phyloP scores from a whole-genome alignment of 2,329 filamentous ascomycete genomes.

The Hansfordia pulvinata region DNA sequence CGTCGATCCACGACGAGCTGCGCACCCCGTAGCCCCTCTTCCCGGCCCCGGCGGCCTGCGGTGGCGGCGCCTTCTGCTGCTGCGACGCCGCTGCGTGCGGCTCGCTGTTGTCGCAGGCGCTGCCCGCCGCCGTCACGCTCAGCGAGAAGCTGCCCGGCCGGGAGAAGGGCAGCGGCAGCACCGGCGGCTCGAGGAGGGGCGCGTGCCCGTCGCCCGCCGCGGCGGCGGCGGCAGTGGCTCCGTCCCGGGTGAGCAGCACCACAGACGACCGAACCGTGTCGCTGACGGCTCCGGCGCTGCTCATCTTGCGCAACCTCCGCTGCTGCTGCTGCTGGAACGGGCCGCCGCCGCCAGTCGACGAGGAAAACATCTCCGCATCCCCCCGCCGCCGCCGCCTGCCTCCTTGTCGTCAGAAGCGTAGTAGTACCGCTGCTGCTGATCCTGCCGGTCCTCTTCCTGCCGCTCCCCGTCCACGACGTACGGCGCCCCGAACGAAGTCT shows the following conservation, averaged over 20 bases:
- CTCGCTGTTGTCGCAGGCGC: too few relatives aligned
- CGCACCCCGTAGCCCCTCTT: slow-evolving; percentile 11
- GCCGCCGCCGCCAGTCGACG: background rate
- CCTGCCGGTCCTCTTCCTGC: slow-evolving; percentile 1
- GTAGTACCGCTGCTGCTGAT: too few relatives aligned
- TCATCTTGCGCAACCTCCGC: slow-evolving; percentile 2
- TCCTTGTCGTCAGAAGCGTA: background rate
- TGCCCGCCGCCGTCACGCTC: slow-evolving; percentile 1
- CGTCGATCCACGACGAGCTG: slow-evolving; percentile 31
- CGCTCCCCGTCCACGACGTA: slow-evolving; percentile 1
- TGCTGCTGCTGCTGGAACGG: background rate
- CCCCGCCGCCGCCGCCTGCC: background rate
- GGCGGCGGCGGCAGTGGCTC: background rate
- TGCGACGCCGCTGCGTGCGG: slow-evolving; percentile 1
- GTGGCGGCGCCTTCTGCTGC: slow-evolving; percentile 1
- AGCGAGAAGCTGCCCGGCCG: slow-evolving; percentile 7
- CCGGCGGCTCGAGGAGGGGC: slow-evolving; percentile 9
- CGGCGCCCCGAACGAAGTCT: too few relatives aligned
- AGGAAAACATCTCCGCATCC: too few relatives aligned
- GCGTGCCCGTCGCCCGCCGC: background rate
- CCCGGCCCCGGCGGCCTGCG: slow-evolving; percentile 11
- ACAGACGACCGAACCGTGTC: too few relatives aligned
- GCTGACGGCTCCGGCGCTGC: too few relatives aligned
- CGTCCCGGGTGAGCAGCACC: slow-evolving; percentile 1
- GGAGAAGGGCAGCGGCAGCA: slow-evolving; percentile 11